A percentile compares a stretch with the other conserved stretches of the same genome.
phyloP scores from a whole-genome alignment of 305 asterid genomes.

The Fraxinus dipetala region DNA sequence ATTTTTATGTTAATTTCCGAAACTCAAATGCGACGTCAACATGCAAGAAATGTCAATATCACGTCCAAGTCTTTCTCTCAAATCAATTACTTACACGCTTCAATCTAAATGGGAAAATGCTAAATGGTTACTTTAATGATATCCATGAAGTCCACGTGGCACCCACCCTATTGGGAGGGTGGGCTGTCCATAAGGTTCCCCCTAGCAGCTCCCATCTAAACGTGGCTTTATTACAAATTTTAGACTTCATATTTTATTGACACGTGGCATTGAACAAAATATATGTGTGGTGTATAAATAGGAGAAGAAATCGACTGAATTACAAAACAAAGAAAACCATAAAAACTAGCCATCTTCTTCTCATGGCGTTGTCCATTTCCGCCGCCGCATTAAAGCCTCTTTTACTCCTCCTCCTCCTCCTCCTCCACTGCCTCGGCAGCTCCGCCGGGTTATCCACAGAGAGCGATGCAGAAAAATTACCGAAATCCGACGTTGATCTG shows the following conservation, averaged over 20 bases:
- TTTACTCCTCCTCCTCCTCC: constrained; percentile 18
- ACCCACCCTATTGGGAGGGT: no score
- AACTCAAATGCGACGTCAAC: neutral
- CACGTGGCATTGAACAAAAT: neutral
- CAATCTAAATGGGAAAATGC: neutral
- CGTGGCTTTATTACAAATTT: constrained; percentile 2
- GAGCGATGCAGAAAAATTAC: constrained; percentile 6
- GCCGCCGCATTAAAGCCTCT: constrained; percentile 10
- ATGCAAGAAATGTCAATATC: constrained; percentile 16
- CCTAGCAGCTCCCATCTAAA: no score
- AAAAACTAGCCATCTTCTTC: neutral
- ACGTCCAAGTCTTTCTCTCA: neutral
- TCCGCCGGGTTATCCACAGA: neutral
- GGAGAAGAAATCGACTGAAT: neutral
- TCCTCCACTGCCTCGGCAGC: constrained; percentile 10
- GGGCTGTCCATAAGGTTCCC: no score
- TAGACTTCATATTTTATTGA: neutral
- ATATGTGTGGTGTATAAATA: constrained; percentile 2
- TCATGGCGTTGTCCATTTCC: constrained; percentile 28
- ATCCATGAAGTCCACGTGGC: no score
- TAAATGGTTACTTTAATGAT: no score
- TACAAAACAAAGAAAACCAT: neutral
- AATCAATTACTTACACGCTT: neutral
- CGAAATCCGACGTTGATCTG: constrained; percentile 46
- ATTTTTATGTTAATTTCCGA: neutral